Evolutionary conservation across 257 asterid species (phyloP), one percentile per base, ranked within the genome.

Genomic region (Voacanga thouarsii): DNA sequence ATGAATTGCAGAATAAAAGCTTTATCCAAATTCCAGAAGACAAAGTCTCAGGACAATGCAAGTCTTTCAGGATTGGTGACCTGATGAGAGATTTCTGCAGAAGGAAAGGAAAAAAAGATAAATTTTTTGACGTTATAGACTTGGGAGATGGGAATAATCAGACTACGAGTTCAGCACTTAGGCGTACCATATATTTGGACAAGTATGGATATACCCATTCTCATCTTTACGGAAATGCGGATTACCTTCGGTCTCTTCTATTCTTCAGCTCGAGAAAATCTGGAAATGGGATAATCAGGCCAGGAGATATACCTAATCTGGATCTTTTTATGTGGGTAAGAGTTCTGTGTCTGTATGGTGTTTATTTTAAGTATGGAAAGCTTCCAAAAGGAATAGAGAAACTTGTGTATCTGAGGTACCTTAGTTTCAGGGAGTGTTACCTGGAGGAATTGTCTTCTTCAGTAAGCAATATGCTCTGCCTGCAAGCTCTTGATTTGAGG

Each of bases 401-500:
- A 23, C 72, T 81, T 26, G 18, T 33, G 1, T 23, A 60, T 37
- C 78, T 87, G 5, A 82, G 78, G 71, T 78, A 83, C 76, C 60
- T 87, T 43, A 51, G 90, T 43, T 87, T 87, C 3, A 75, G 69
- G 55, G 79, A 74, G 8, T 87, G 88, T 24, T 70, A 1, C 56
- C 65, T 87, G 9, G 63, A 41, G 26, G 80, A 55, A 39, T 63
- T 81, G 39, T 83, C 81, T 15, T 45, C 83, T 16, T 77, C 81
- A 6, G 23, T 83, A 0, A 51, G 82, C 75, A 75, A 53, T 5
- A 71, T 87, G 67, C 28, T 65, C 4, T 30, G 4, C 43, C 60
- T 87, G 79, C 75, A 79, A 63, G 80, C 76, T 64, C 85, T 87
- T 7, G 86, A 87, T 72, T 71, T 87, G 7, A 75, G 84, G 41